Conservation (phyloP, 257 asterid species). For the Craterostigma plantagineum region DNA sequence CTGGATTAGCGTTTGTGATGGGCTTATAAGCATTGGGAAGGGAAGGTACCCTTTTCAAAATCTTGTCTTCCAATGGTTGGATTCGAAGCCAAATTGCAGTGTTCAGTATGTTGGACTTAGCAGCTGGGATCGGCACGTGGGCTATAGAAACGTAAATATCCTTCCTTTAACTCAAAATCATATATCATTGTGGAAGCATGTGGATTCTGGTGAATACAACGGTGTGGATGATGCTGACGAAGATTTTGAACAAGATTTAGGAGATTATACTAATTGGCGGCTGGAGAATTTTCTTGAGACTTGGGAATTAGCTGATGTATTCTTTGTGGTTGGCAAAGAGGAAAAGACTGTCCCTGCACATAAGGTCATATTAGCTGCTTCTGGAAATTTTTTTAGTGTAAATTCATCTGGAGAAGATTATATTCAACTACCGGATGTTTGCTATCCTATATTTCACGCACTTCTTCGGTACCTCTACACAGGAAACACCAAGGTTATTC, state of each 20-base stretch:
- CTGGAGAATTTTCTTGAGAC: constrained; percentile 60
- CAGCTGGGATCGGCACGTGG: constrained; percentile 96
- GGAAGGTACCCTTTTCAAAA: constrained; percentile 96
- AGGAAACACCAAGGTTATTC: constrained; percentile 51
- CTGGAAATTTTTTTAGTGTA: constrained; percentile 48
- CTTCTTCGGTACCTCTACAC: constrained; percentile 71
- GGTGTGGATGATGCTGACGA: constrained; percentile 40
- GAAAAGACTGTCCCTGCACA: constrained; percentile 74
- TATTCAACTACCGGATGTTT: constrained; percentile 32
- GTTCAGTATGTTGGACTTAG: constrained; percentile 92
- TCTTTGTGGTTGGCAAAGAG: constrained; percentile 62
- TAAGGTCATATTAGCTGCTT: constrained; percentile 63
- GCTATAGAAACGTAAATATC: constrained; percentile 74
- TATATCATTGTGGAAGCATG: constrained; percentile 80
- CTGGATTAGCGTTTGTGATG: constrained; percentile 88
- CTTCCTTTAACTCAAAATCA: constrained; percentile 76
- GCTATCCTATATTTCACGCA: constrained; percentile 49
- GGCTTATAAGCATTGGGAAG: constrained; percentile 85
- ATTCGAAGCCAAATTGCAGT: constrained; percentile 66
- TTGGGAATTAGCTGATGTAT: constrained; percentile 71
- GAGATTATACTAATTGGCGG: constrained; percentile 61
- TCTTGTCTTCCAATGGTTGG: constrained; percentile 90
- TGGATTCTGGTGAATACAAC: constrained; percentile 36
- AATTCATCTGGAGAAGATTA: constrained; percentile 25
- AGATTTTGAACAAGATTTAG: constrained; percentile 36